Evolutionary conservation across 2,329 filamentous ascomycete genomes (phyloP).

Genomic region (Salinomyces thailandicus): DNA sequence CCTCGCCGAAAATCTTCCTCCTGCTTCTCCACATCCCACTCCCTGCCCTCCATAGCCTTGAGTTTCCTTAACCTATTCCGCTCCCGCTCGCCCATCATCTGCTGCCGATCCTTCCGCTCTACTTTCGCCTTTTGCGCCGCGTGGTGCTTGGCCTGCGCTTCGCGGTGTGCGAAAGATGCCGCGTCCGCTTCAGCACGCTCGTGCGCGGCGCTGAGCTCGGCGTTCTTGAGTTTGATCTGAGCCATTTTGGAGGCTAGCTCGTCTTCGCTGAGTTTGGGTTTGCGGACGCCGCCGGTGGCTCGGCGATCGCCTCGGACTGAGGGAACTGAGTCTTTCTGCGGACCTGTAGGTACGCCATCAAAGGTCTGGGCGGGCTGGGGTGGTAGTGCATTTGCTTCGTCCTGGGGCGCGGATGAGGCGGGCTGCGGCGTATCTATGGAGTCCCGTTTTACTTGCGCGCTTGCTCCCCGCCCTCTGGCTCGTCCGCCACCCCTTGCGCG

Average conservation of each 20-base stretch:
- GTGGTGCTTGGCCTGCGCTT: conserved; percentile 47
- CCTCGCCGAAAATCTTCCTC: conserved; percentile 39
- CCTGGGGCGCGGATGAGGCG: conserved; percentile 4
- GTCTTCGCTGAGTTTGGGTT: conserved; percentile 31
- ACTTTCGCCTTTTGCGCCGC: conserved; percentile 34
- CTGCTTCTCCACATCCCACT: conserved; percentile 53
- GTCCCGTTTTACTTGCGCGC: neutral
- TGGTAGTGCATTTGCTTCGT: conserved; percentile 6
- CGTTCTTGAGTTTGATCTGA: conserved; percentile 51
- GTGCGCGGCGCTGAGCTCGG: conserved; percentile 49
- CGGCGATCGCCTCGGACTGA: conserved; percentile 27
- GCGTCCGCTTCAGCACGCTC: conserved; percentile 58
- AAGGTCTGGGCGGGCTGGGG: conserved; percentile 11
- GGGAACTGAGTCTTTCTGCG: conserved; percentile 12
- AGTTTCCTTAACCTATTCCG: conserved; percentile 50
- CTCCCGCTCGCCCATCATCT: conserved; percentile 54
- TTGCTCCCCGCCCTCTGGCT: conserved; percentile 3
- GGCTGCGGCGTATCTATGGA: neutral
- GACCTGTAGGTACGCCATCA: conserved; percentile 8
- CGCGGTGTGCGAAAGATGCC: conserved; percentile 53
- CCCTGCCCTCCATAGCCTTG: conserved; percentile 46
- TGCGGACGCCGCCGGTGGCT: conserved; percentile 27
- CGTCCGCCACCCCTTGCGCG: conserved; percentile 13
- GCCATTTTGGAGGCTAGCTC: conserved; percentile 22
- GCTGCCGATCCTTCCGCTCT: conserved; percentile 43